A percentile compares a stretch with the other conserved stretches of the same genome.
These are phyloP conservation scores for Vitis labrusca DNA, from an alignment of 164 flowering plant species.

Conservation along the genomic window DNA sequence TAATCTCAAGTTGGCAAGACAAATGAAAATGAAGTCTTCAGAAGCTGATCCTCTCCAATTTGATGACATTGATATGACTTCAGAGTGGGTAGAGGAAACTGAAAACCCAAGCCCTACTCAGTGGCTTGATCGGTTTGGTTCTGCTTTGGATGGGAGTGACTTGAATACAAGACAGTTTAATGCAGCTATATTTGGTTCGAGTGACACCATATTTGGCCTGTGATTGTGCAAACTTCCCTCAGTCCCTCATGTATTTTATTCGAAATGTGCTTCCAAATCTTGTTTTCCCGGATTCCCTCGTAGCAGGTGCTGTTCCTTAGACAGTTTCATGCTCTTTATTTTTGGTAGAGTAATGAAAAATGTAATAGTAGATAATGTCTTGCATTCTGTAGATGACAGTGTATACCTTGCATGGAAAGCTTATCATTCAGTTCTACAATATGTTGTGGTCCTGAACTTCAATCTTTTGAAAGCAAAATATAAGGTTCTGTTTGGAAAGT, in stretches of 20 bases:
- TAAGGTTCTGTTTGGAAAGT: too few relatives aligned
- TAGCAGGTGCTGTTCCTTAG: not conserved
- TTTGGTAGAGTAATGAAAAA: not conserved
- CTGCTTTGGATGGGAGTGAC: slow-evolving; percentile 74
- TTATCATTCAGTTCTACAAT: too few relatives aligned
- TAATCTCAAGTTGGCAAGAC: slow-evolving; percentile 74
- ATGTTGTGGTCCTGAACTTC: too few relatives aligned
- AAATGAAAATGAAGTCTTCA: slow-evolving; percentile 37
- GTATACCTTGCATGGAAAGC: too few relatives aligned
- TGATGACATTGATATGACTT: slow-evolving; percentile 94
- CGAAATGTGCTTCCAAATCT: not conserved
- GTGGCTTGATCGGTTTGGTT: slow-evolving; percentile 85
- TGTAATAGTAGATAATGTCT: not conserved
- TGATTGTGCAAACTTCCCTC: slow-evolving; percentile 17
- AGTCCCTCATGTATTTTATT: not conserved
- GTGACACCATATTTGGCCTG: slow-evolving; percentile 61
- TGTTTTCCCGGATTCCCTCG: not conserved
- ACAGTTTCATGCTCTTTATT: not conserved
- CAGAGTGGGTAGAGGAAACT: slow-evolving; percentile 92
- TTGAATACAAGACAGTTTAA: slow-evolving; percentile 82
- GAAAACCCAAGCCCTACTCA: slow-evolving; percentile 72
- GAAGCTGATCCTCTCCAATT: slow-evolving; percentile 70
- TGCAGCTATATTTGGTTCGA: slow-evolving; percentile 57
- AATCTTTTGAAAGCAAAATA: too few relatives aligned
- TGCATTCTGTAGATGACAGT: too few relatives aligned